Conservation (phyloP, 495 filamentous ascomycete species). For the Chaetomium fimeti region DNA sequence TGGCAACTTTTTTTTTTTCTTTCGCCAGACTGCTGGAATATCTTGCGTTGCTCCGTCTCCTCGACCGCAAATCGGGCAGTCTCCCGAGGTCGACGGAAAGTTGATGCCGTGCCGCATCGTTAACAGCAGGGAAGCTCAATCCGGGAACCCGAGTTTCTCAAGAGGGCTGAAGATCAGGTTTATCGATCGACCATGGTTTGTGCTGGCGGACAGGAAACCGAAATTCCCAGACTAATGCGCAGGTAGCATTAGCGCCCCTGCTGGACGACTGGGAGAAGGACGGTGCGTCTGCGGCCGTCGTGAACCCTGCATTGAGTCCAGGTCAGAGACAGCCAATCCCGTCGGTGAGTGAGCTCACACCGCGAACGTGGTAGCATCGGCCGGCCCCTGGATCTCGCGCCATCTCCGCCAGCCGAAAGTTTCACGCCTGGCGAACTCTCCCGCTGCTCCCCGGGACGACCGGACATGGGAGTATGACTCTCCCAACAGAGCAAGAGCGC, state of each 20-base stretch:
- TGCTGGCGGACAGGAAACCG: neutral
- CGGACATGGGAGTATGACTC: conserved; percentile 6
- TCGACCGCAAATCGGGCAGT: neutral
- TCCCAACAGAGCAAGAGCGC: conserved; percentile 7
- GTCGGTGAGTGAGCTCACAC: conserved; percentile 7
- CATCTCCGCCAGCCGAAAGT: conserved; percentile 13
- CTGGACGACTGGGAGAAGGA: neutral
- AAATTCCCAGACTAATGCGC: conserved; percentile 7
- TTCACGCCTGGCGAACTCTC: conserved; percentile 11
- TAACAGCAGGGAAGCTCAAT: neutral
- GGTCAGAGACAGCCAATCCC: conserved; percentile 11
- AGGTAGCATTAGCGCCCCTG: neutral
- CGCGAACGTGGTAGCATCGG: neutral
- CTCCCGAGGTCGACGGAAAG: neutral
- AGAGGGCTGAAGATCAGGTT: neutral
- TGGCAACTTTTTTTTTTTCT: conserved; percentile 5
- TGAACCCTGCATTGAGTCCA: conserved; percentile 8
- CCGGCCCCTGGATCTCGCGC: conserved; percentile 14
- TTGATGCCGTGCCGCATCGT: neutral
- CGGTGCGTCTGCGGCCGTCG: neutral
- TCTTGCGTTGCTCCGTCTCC: neutral
- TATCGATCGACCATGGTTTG: neutral
- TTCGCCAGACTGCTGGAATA: neutral
- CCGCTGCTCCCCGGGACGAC: conserved; percentile 3
- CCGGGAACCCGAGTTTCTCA: neutral